Evolutionary conservation across 352 stramenopile species (phyloP).

Genomic region (Phytophthora pluvialis): DNA sequence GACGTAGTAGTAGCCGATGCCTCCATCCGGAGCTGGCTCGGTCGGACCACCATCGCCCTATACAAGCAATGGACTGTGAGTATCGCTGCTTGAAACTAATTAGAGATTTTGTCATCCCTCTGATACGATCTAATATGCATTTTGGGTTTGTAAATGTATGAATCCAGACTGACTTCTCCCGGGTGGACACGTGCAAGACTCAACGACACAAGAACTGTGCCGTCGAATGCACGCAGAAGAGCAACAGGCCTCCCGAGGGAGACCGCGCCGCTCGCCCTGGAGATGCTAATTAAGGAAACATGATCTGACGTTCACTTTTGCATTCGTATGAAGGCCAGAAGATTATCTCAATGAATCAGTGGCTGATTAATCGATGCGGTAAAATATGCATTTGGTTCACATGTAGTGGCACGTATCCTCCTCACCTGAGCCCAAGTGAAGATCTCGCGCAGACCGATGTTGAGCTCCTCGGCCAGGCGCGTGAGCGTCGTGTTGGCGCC

Average conservation of each 20-base stretch:
- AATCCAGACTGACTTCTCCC: conserved; percentile 87
- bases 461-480: conserved; percentile 60
- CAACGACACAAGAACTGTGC: conserved; percentile 86
- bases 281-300: conserved; percentile 90
- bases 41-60: conserved; percentile 83
- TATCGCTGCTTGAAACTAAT: conserved; percentile 5
- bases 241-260: conserved; percentile 16
- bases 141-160: conserved; percentile 59
- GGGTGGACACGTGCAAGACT: conserved; percentile 67
- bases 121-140: conserved; percentile 1
- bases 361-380: conserved; percentile 92
- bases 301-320: conserved; percentile 70
- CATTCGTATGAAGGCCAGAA: conserved; percentile 91
- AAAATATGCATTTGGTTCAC: conserved; percentile 10
- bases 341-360: conserved; percentile 75
- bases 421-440: conserved; percentile 88
- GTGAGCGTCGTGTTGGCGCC: conserved; percentile 83
- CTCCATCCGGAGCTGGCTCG: conserved; percentile 70
- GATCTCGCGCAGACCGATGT: conserved; percentile 79
- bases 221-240: conserved; percentile 58
- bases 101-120: neutral
- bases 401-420: conserved; percentile 1
- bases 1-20: conserved; percentile 89
- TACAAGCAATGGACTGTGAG: conserved; percentile 29
- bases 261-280: conserved; percentile 40